phyloP scores from a whole-genome alignment of 768 basidiomycete genomes.

The Amanita subjunquillea region DNA sequence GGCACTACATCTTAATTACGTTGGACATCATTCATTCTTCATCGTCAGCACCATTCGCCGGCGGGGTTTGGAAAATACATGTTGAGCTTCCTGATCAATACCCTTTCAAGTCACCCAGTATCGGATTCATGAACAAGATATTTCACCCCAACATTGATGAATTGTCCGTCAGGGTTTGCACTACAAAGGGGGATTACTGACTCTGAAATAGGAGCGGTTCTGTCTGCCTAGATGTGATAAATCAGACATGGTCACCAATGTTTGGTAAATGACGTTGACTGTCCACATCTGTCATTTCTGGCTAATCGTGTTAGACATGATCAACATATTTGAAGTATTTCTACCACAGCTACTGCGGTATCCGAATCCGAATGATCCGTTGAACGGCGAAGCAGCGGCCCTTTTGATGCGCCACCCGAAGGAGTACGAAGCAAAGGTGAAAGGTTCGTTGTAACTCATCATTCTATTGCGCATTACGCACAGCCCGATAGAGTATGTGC shows the following conservation, averaged over 20 bases:
- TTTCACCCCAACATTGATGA: constrained; percentile 99
- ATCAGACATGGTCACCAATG: constrained; percentile 99
- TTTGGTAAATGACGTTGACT: constrained; percentile 56
- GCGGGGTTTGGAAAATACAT: constrained; percentile 98
- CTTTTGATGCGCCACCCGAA: constrained; percentile 96
- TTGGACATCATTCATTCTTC: constrained; percentile 2
- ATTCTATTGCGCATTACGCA: background rate
- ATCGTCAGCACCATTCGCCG: constrained; percentile 82
- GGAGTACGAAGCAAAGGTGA: constrained; percentile 90
- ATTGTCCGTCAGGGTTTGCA: constrained; percentile 45
- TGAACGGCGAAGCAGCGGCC: constrained; percentile 97
- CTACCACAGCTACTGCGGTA: constrained; percentile 94
- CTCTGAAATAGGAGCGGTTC: constrained; percentile 70
- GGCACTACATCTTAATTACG: constrained; percentile 15
- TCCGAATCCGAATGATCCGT: constrained; percentile 95
- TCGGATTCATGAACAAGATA: constrained; percentile 99
- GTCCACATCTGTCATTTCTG: background rate
- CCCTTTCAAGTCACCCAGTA: constrained; percentile 97
- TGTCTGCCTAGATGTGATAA: constrained; percentile 97
- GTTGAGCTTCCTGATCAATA: constrained; percentile 98
- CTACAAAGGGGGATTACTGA: constrained; percentile 5
- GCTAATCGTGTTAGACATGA: constrained; percentile 62
- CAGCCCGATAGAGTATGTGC: constrained; percentile 75
- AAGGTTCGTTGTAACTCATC: constrained; percentile 32
- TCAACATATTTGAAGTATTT: constrained; percentile 99